Conservation (phyloP, 2,329 filamentous ascomycete species). For the Aureobasidium sp. region DNA sequence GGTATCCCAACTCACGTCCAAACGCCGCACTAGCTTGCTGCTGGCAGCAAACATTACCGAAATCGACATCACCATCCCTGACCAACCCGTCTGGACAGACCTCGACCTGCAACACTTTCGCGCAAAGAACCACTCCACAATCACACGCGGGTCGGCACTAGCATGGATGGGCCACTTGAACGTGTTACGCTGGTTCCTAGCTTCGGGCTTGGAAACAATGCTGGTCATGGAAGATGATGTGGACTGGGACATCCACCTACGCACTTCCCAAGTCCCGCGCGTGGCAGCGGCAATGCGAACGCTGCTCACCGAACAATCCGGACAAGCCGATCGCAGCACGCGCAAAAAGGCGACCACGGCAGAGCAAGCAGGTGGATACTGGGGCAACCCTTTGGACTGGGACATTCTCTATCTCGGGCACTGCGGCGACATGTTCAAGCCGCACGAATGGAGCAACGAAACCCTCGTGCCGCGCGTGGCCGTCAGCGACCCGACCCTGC, state of each 20-base stretch:
- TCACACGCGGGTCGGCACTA: conserved; percentile 32
- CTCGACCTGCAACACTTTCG: conserved; percentile 28
- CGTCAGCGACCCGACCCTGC: conserved; percentile 32
- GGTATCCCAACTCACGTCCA: conserved; percentile 32
- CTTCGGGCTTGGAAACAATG: conserved; percentile 35
- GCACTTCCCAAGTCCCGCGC: conserved; percentile 36
- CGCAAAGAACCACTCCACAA: conserved; percentile 25
- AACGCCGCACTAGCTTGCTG: conserved; percentile 30
- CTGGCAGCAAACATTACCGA: conserved; percentile 34
- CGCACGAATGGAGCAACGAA: conserved; percentile 22
- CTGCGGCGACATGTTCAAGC: conserved; percentile 36
- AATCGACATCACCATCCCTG: conserved; percentile 33
- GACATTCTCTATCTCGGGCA: conserved; percentile 37
- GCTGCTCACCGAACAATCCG: conserved; percentile 20
- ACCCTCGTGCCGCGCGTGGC: conserved; percentile 29
- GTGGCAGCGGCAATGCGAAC: conserved; percentile 35
- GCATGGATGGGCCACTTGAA: conserved; percentile 38
- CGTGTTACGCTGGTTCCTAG: conserved; percentile 35
- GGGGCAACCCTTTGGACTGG: conserved; percentile 34
- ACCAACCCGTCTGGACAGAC: conserved; percentile 33
- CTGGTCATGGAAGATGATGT: conserved; percentile 42
- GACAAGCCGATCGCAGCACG: background rate
- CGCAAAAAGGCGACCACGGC: conserved; percentile 1
- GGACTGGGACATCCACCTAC: conserved; percentile 40
- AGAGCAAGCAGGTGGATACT: conserved; percentile 26